Base-by-base conservation (phyloP, 1,139 yeast species). In the Yamadazyma epiphylla region DNA sequence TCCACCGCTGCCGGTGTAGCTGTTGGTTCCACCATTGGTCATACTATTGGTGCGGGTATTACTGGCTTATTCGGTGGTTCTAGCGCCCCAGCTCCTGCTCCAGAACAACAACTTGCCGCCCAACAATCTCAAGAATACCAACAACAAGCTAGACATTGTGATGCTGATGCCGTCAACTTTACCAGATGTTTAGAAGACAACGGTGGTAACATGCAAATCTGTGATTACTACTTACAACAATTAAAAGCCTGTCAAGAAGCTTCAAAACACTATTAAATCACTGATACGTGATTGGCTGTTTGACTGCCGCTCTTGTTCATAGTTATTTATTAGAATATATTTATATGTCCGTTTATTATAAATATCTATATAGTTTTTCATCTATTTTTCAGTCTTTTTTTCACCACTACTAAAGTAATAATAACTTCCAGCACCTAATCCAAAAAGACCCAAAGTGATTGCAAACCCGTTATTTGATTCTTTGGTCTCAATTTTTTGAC, bases 1-100 rank as follows among this genome's bases (percentile, higher is more conserved):
- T 74, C 95, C 26, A 91, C 98, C 33, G 98, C 98, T 38, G 98
- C 97, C 32, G 98, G 98, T 77, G 98, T 91, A 22, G 98, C 97
- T 31, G 96, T 91, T 36, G 98, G 98, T 51, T 85, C 96, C 35
- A 81, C 97, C 42, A 80, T 89, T 38, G 98, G 98, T 39, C 98
- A 91, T 71, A 87, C 97, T 29, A 49, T 91, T 40, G 96, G 97
- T 63, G 95, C 95, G 37, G 97, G 97, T 50, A 69, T 91, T 48
- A 79, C 95, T 32, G 72, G 87, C 31, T 63, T 91, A 72, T 89
- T 91, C 53, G 89, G 95, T 32, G 95, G 96, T 33, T 71, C 83
- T n/a, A 70, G 80, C 21, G 57, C 74, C 23, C 74, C 70, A 27
- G 78, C 66, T 39, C 39, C 35, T 27, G 22, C 27, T 15, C 36